Base-by-base conservation (phyloP, 1,284 basidiomycete genomes). In the Apiotrichum siamense region DNA sequence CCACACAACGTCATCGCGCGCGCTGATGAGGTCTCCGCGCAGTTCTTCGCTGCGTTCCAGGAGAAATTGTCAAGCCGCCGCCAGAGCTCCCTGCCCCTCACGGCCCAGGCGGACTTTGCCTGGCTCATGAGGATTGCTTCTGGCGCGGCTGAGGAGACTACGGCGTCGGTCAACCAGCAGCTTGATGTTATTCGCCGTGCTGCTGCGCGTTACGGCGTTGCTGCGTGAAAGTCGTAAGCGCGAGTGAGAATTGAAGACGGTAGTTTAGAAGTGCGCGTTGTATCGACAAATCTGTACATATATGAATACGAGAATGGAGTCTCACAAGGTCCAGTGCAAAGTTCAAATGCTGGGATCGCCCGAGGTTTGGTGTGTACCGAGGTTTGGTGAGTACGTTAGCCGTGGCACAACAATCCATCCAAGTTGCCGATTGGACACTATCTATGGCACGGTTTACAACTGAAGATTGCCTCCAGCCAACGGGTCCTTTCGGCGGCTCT, bases 11-110 rank as follows among this genome's bases (percentile, higher is more conserved):
- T 72, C n/a, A 88, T 97, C 33, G 79, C 85, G 50, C 83, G 92
- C 7, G 92, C 92, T 2, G 90, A 92, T 58, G 73, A 82, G 38
- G 83, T 97, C 41, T 94, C 91, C 13, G 81, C 82, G 50, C 85
- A 90, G 65, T 97, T 97, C 72, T 89, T 90, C 7, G 78, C 81
- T 54, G 83, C 88, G 57, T 91, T 92, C 77, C 85, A 86, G 63
- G 82, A 83, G 63, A 83, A 85, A 63, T 76, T 90, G 41, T 78
- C 83, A 52, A 77, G 79, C 35, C 81, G 81, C 58, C 79, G 86
- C 64, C 81, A 81, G 65, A 82, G 60, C 76, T 59, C 79, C 42
- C 75, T 94, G 24, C 83, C 91, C 0, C 77, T 92, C 3, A 80
- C 82, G 31, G 82, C 83, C 0, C 90, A 92, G 66, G 88, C 90